Evolutionary conservation across 1,139 yeast species (phyloP).

Genomic region (Protomyces arabidopsidicola): DNA sequence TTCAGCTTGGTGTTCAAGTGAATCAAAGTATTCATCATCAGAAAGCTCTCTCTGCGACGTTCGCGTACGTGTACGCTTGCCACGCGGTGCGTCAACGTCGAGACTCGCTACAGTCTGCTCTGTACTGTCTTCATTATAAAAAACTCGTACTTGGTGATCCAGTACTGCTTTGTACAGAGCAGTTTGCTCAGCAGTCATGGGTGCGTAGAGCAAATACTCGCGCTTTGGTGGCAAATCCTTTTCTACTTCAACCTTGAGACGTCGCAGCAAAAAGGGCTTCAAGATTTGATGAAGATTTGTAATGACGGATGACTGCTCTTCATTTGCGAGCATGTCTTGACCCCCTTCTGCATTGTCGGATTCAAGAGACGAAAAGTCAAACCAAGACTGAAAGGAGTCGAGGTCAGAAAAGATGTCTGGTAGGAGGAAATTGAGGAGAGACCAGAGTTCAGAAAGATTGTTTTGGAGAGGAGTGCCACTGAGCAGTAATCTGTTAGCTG

Average conservation of each 20-base stretch:
- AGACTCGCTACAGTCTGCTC: background rate
- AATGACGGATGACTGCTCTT: constrained; percentile 61
- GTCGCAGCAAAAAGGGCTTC: constrained; percentile 77
- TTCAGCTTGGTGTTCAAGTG: constrained; percentile 2
- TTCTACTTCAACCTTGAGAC: constrained; percentile 69
- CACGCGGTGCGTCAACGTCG: constrained; percentile 1
- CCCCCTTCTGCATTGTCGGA: constrained; percentile 38
- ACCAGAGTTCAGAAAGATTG: constrained; percentile 36
- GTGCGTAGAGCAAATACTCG: constrained; percentile 75
- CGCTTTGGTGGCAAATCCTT: constrained; percentile 77
- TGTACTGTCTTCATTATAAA: constrained; percentile 1
- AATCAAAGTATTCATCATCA: constrained; percentile 15
- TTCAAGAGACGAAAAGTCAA: constrained; percentile 60
- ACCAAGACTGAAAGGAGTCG: constrained; percentile 88
- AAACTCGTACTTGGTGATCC: constrained; percentile 39
- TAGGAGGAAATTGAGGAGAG: constrained; percentile 74
- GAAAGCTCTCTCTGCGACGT: constrained; percentile 4
- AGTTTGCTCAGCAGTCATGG: constrained; percentile 59
- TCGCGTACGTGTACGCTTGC: background rate
- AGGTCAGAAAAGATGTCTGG: constrained; percentile 85
- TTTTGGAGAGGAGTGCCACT: constrained; percentile 52
- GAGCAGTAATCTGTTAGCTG: constrained; percentile 62
- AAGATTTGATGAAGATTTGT: constrained; percentile 78
- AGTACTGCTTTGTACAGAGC: constrained; percentile 61
- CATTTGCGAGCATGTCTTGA: constrained; percentile 45